Base-by-base conservation (phyloP, 257 asterid species). In the Gentiana dahurica region DNA sequence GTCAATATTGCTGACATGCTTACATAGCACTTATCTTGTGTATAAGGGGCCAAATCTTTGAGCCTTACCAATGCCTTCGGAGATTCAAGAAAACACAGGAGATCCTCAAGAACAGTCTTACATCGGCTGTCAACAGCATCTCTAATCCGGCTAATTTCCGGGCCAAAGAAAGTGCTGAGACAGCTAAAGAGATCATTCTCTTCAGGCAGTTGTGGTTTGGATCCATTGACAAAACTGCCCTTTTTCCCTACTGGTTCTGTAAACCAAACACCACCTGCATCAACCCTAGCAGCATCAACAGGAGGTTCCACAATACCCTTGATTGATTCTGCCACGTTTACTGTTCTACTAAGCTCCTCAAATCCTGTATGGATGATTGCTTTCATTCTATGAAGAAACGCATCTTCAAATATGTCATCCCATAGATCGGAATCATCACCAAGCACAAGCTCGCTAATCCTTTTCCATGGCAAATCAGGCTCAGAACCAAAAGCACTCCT, bases 401-500 rank as follows among this genome's bases (percentile, higher is more conserved):
- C 94, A 72, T 85, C 79, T 73, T 92, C 99, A 62, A 92, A 92
- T 54, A 88, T 88, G 74, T 88, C 99, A 61, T 85, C 90, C 99
- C 99, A 92, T 49, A 92, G 81, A 68, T 92, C 95, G 0, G 97
- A 92, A 52, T 92, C 99, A 71, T 81, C 95, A 11, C 97, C 99
- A 64, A 92, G 63, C 51, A 92, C 99, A 74, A 92, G 95, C 77
- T 92, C 99, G 1, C 83, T 85, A 2, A 84, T 88, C 62, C 97
- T 72, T 70, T 85, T 92, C 99, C 99, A 92, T 5, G 99, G 99
- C 69, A 85, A 75, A 75, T 92, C 97, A 74, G 88, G 75, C 67
- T 92, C 97, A 51, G 99, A 92, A 68, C 99, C 99, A 73, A 92
- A 92, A 61, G 88, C 99, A 71, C 87, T 83, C 80, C 77, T 88